Evolutionary conservation across 2,329 filamentous ascomycete genomes (phyloP), one percentile per base, ranked within the genome.

Genomic region (Beauveria varroae): DNA sequence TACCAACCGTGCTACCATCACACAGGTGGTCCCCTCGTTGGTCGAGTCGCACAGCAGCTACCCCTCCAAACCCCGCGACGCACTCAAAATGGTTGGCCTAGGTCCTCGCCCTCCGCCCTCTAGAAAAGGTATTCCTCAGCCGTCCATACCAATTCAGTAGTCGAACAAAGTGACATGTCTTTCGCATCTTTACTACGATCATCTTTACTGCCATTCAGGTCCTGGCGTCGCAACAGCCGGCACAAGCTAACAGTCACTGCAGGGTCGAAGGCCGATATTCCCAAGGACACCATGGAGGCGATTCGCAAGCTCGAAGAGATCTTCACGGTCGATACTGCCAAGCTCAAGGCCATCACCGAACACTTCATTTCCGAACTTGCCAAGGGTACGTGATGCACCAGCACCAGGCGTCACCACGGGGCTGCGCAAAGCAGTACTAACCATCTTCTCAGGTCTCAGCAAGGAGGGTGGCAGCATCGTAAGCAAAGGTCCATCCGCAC

Each of bases 401-500:
- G 7, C 5, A 43, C 22, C 5, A 60, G 40, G 6, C 34, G 44
- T 63, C 47, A 16, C 26, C 8, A 52, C n/a, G 20, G 4, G 16
- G 47, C 57, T 22, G 41, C 50, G 40, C 28, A 9, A 50, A 20
- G n/a, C 9, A 49, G 16, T n/a, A 20, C 46, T 62, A 47, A 60
- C 30, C 14, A 7, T 54, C 26, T 26, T 41, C 28, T 49, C 64
- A 91, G 91, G 92, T 68, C 81, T 98, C 59, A 89, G 83, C 60
- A 88, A 92, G 62, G 88, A 96, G 76, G 93, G 93, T 64, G 93
- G 92, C 63, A 96, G 88, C 74, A 98, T 99, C 75, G 91, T 96
- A 75, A 81, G 90, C 81, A 22, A 9, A 12, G 28, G 40, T 22
- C 22, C 3, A 22, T 41, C 16, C n/a, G 5, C 20, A 5, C 22